phyloP scores from a whole-genome alignment of 257 asterid species.

The Scutellaria barbata region DNA sequence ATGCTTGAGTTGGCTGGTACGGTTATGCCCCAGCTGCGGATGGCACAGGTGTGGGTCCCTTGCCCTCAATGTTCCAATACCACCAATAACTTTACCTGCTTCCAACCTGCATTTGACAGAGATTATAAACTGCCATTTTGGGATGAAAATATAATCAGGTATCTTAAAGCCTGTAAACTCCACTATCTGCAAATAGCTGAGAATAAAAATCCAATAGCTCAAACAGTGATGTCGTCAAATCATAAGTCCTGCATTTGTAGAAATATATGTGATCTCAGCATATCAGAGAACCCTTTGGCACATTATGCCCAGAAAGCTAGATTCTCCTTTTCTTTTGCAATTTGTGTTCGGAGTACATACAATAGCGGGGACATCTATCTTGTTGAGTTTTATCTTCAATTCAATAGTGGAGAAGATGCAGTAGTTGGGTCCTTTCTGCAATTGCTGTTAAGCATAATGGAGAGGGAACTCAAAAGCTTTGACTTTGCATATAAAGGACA shows the following conservation, averaged over 20 bases:
- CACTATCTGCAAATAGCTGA: neutral
- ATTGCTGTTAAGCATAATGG: neutral
- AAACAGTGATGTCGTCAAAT: neutral
- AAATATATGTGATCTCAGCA: constrained; percentile 1
- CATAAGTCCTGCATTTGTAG: neutral
- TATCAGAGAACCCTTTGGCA: constrained; percentile 15
- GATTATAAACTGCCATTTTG: neutral
- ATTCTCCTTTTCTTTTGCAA: neutral
- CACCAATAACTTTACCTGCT: neutral
- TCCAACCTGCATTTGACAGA: neutral
- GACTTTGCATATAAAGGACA: neutral
- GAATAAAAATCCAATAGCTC: neutral
- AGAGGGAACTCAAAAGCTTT: constrained; percentile 6
- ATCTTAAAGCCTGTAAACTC: neutral
- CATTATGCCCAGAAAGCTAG: constrained; percentile 13
- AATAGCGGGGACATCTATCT: neutral
- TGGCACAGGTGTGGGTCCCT: constrained; percentile 31
- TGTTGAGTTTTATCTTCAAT: constrained; percentile 2
- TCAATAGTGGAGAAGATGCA: neutral
- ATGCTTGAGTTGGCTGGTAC: neutral
- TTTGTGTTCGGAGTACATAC: neutral
- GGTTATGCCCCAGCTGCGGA: constrained; percentile 16
- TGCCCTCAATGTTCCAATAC: constrained; percentile 14
- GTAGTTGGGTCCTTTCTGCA: neutral
- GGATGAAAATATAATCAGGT: neutral